Base-by-base conservation (phyloP, 306 rosid species). In the Begonia masoniana region DNA sequence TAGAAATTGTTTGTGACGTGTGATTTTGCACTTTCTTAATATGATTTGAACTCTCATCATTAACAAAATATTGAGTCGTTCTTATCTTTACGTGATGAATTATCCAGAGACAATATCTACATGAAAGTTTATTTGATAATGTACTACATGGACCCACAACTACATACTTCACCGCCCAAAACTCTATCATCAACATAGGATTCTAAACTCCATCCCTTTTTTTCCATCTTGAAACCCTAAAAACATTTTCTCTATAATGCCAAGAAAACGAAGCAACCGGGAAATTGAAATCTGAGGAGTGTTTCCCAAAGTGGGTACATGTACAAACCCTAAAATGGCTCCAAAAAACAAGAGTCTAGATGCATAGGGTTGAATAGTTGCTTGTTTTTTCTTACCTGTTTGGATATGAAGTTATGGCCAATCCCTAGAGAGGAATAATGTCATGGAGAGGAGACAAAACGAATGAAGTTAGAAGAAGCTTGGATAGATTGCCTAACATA, bases 321-420 rank as follows among this genome's bases (percentile, higher is more conserved):
- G 52, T 54, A 43, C 69, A 52, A 50, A 58, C 69, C 3, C 62
- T 24, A 59, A 31, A 31, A 31, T 31, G 39, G 39, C 39, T 31
- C 39, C 39, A 31, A 31, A 31, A 31, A 31, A 31, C 39, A 31
- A 31, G 39, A 31, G 7, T 60, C 58, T 47, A 72, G 58, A 69
- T 66, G 73, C 60, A 57, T 74, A 67, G 0, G 46, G 67, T 11
- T 17, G 51, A 65, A 66, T 57, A 75, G 70, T 58, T 46, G 60
- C 65, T 52, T 67, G 54, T 66, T 59, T 52, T 43, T 63, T 54
- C 68, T 50, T 78, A 83, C 72, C 72, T 61, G 67, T 49, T 78
- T 76, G 86, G 80, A 51, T 75, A 73, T 84, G 85, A 85, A 78
- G 69, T 57, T 73, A 77, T 73, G 81, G 58, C 50, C 60, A 65